Percentiles rank a stretch among this genome's conserved stretches.
phyloP scores from a whole-genome alignment of 176 grass and related monocot species.

The Aegilops longissima region DNA sequence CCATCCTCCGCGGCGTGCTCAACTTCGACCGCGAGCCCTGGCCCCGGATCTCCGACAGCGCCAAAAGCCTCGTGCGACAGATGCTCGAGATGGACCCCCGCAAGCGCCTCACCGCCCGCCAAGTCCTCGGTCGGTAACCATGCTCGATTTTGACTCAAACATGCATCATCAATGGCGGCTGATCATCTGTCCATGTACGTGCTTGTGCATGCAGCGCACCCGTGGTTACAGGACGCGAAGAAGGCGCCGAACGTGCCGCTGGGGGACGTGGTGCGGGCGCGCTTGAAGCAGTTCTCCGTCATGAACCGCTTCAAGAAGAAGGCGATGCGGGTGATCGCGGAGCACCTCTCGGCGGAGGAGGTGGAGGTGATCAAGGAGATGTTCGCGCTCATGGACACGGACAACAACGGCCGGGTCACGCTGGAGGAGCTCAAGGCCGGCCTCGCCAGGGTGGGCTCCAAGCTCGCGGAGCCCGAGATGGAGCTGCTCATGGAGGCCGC shows the following conservation, averaged over 20 bases:
- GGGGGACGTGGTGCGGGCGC: conserved; percentile 64
- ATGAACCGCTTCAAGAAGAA: conserved; percentile 96
- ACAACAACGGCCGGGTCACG: conserved; percentile 70
- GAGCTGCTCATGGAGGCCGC: conserved; percentile 96
- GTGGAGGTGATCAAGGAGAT: conserved; percentile 90
- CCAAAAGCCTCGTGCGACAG: conserved; percentile 63
- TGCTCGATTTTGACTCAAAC: background rate
- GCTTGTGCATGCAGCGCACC: conserved; percentile 40
- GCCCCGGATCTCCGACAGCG: conserved; percentile 62
- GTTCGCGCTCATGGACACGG: conserved; percentile 88
- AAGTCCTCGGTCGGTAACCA: conserved; percentile 63
- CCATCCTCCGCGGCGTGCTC: conserved; percentile 57
- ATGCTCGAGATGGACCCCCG: conserved; percentile 68
- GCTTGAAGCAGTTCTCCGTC: conserved; percentile 76
- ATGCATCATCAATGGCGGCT: background rate
- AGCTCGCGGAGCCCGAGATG: conserved; percentile 88
- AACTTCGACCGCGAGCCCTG: conserved; percentile 64
- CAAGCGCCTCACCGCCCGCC: conserved; percentile 58
- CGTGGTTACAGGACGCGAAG: conserved; percentile 70
- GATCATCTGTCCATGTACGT: too few species aligned
- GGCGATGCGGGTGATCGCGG: conserved; percentile 85
- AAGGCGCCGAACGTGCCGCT: conserved; percentile 59
- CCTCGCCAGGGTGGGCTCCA: conserved; percentile 79
- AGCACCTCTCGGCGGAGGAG: conserved; percentile 88
- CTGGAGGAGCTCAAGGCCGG: conserved; percentile 81